phyloP scores from a whole-genome alignment of 2,329 filamentous ascomycete genomes.

The Hypoxylon sp. region DNA sequence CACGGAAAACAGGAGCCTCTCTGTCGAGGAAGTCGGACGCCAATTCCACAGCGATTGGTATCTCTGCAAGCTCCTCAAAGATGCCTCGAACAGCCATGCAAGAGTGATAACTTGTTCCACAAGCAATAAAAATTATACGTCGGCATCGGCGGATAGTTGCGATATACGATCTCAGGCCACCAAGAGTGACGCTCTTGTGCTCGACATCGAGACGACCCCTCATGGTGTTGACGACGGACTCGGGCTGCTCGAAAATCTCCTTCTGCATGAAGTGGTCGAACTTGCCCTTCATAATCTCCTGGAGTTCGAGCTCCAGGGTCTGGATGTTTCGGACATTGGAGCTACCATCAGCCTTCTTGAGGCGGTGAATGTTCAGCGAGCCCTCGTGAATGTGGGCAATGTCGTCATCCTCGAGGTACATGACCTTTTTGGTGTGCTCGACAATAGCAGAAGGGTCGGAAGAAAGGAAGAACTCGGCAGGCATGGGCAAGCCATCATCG shows the following conservation, averaged over 20 bases:
- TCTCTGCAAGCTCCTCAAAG: slow-evolving; percentile 98
- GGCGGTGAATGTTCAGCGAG: slow-evolving; percentile 97
- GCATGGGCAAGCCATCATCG: slow-evolving; percentile 97
- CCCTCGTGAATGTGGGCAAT: slow-evolving; percentile 99
- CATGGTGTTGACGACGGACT: slow-evolving; percentile 99
- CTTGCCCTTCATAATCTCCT: slow-evolving; percentile 99
- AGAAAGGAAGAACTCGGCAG: slow-evolving; percentile 98
- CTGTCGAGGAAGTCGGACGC: slow-evolving; percentile 98
- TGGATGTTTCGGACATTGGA: slow-evolving; percentile 98
- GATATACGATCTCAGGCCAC: slow-evolving; percentile 96
- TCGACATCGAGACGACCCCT: slow-evolving; percentile 94
- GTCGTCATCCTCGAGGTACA: slow-evolving; percentile 99
- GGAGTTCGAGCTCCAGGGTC: slow-evolving; percentile 97
- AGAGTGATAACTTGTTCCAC: slow-evolving; percentile 97
- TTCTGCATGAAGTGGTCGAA: slow-evolving; percentile 99
- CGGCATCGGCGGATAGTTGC: slow-evolving; percentile 96
- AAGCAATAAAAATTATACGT: slow-evolving; percentile 98
- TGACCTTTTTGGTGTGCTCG: slow-evolving; percentile 99
- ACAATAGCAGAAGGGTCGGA: slow-evolving; percentile 98
- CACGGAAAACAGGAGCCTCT: slow-evolving; percentile 97
- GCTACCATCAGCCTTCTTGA: slow-evolving; percentile 96
- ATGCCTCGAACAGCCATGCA: slow-evolving; percentile 99
- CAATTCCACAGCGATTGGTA: slow-evolving; percentile 96
- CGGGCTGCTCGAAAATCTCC: slow-evolving; percentile 99
- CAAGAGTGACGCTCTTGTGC: slow-evolving; percentile 95